phyloP scores from a whole-genome alignment of 192 early-diverging fungal genomes.

The Coemansia sp. region DNA sequence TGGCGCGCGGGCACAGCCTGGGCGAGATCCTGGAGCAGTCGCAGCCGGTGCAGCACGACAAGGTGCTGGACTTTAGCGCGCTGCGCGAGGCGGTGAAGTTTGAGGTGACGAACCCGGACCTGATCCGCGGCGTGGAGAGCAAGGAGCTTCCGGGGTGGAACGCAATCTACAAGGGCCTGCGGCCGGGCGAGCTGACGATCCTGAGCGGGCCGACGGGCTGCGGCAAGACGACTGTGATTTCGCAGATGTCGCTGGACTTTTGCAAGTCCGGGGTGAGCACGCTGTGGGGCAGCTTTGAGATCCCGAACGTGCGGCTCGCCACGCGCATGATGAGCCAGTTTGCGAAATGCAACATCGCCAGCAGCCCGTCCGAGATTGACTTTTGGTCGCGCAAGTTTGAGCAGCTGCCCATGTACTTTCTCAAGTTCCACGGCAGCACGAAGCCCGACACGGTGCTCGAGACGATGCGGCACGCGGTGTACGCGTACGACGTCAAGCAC shows the following conservation, averaged over 20 bases:
- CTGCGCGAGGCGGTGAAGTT: constrained; percentile 62
- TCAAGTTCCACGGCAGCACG: constrained; percentile 75
- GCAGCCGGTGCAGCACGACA: constrained; percentile 59
- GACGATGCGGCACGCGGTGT: constrained; percentile 65
- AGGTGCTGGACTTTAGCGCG: constrained; percentile 62
- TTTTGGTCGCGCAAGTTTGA: constrained; percentile 63
- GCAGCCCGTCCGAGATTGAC: constrained; percentile 53
- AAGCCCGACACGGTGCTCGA: constrained; percentile 60
- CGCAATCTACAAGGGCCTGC: constrained; percentile 62
- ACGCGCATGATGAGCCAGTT: constrained; percentile 69
- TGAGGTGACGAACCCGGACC: constrained; percentile 63
- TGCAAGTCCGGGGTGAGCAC: constrained; percentile 67
- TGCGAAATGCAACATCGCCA: constrained; percentile 56
- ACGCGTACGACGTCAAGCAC: constrained; percentile 69
- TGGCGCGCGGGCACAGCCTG: constrained; percentile 46
- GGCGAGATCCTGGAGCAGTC: constrained; percentile 43
- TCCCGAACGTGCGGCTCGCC: constrained; percentile 64
- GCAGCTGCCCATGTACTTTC: constrained; percentile 70
- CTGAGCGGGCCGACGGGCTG: constrained; percentile 67
- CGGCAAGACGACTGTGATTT: constrained; percentile 71
- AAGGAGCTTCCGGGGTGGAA: constrained; percentile 64
- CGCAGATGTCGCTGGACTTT: constrained; percentile 69
- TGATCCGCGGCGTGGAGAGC: constrained; percentile 62
- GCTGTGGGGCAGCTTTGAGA: constrained; percentile 77
- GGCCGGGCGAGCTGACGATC: constrained; percentile 68